phyloP scores from a whole-genome alignment of 306 rosid genomes.

The Trifolium subterraneum region DNA sequence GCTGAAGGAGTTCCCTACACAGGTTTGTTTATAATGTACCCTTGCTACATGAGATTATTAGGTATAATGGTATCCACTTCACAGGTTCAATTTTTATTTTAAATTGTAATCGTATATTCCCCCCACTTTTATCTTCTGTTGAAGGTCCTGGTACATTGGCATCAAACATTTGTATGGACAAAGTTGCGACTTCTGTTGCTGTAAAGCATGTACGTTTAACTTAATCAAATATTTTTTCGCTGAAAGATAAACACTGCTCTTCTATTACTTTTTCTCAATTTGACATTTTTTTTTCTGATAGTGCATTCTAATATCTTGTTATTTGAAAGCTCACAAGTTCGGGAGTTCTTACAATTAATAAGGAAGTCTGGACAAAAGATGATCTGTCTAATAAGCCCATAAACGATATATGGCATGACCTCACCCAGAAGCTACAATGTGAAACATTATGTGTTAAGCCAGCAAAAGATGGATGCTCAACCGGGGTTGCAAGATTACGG shows the following conservation, averaged over 20 bases:
- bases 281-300: slow-evolving; percentile 38
- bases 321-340: slow-evolving; percentile 65
- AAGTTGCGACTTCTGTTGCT: slow-evolving; percentile 85
- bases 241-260: slow-evolving; percentile 20
- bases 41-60: slow-evolving; percentile 18
- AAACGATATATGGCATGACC: slow-evolving; percentile 72
- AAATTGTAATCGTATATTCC: background rate
- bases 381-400: slow-evolving; percentile 57
- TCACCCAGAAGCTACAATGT: slow-evolving; percentile 72
- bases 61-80: slow-evolving; percentile 28
- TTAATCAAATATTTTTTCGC: slow-evolving; percentile 13
- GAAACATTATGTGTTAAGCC: slow-evolving; percentile 92
- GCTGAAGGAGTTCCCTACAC: slow-evolving; percentile 86
- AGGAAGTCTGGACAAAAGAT: slow-evolving; percentile 62
- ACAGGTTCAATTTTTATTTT: background rate
- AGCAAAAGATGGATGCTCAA: slow-evolving; percentile 95
- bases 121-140: slow-evolving; percentile 32
- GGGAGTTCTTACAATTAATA: slow-evolving; percentile 87
- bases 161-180: slow-evolving; percentile 90
- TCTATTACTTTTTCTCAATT: slow-evolving; percentile 4
- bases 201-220: slow-evolving; percentile 68
- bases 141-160: slow-evolving; percentile 90
- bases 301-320: slow-evolving; percentile 35
- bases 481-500: slow-evolving; percentile 97
- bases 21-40: slow-evolving; percentile 55